Percentiles rank a stretch among this genome's conserved stretches.
Evolutionary conservation across 106 monocot species (phyloP).

Genomic region (Narthecium ossifragum): DNA sequence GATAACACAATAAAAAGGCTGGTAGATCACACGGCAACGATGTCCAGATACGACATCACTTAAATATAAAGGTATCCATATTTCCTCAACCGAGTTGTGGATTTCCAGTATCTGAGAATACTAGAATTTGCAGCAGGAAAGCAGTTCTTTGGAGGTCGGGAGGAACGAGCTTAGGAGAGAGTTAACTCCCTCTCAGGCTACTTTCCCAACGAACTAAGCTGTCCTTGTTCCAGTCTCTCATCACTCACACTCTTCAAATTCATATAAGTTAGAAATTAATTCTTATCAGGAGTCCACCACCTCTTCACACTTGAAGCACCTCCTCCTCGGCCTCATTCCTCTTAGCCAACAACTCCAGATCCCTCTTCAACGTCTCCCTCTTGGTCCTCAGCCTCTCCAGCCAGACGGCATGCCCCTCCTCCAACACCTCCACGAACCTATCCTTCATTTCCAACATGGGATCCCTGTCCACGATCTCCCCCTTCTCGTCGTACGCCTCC

Average conservation of each 20-base stretch:
- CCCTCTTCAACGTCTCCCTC: constrained; percentile 33
- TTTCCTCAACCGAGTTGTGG: background rate
- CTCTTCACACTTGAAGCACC: too few relatives aligned
- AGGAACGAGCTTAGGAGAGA: constrained; percentile 30
- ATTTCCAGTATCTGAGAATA: background rate
- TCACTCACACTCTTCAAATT: too few relatives aligned
- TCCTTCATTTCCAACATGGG: constrained; percentile 75
- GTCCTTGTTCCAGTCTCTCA: too few relatives aligned
- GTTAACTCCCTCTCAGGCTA: constrained; percentile 48
- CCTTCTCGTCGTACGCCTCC: constrained; percentile 58
- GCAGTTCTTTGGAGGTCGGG: constrained; percentile 5
- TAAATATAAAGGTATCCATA: constrained; percentile 14
- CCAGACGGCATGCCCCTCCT: constrained; percentile 63
- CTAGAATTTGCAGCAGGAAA: constrained; percentile 17
- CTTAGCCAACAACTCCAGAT: constrained; percentile 25
- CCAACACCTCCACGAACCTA: constrained; percentile 63
- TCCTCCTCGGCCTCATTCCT: too few relatives aligned
- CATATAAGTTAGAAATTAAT: too few relatives aligned
- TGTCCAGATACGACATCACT: constrained; percentile 9
- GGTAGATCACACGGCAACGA: constrained; percentile 21
- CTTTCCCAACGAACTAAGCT: constrained; percentile 23
- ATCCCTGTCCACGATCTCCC: constrained; percentile 71
- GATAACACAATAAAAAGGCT: constrained; percentile 32
- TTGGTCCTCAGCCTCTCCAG: constrained; percentile 39
- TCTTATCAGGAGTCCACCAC: too few relatives aligned